These are phyloP conservation scores for Candida sojae DNA, from an alignment of 1,139 yeast genomes.

Conservation along the genomic window DNA sequence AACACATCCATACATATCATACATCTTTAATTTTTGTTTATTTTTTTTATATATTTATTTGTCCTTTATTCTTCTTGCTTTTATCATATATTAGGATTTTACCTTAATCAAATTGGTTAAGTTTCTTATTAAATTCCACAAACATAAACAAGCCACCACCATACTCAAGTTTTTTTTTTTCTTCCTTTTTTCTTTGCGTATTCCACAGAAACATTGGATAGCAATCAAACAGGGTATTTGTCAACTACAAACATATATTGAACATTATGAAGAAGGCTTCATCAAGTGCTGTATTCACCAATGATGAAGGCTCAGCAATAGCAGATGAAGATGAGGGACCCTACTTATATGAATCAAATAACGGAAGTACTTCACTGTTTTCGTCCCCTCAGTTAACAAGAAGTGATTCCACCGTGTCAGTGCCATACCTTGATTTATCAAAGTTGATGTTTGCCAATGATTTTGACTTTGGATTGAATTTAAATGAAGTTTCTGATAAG, in stretches of 20 bases:
- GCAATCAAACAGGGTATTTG: no score
- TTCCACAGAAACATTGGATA: no score
- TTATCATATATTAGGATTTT: not conserved
- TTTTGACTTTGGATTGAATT: constrained; percentile 46
- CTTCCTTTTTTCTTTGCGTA: no score
- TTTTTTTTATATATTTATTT: no score
- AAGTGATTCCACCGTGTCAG: constrained; percentile 35
- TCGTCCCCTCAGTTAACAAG: constrained; percentile 18
- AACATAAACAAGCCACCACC: not conserved
- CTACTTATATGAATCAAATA: constrained; percentile 7
- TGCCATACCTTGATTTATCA: constrained; percentile 39
- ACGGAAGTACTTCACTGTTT: constrained; percentile 8
- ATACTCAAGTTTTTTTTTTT: no score
- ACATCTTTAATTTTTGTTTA: no score
- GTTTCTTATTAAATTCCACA: not conserved
- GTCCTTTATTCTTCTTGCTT: not conserved
- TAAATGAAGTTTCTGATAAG: constrained; percentile 38
- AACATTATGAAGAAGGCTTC: not conserved
- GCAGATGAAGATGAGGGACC: constrained; percentile 7
- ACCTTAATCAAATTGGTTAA: no score
- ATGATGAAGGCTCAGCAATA: constrained; percentile 7
- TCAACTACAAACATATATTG: not conserved
- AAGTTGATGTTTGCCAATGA: constrained; percentile 41
- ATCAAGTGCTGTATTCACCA: not conserved
- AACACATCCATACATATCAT: no score